Percentiles rank a stretch among this genome's conserved stretches.
phyloP scores from a whole-genome alignment of 768 basidiomycete species.

The Lentinula guzmanii region DNA sequence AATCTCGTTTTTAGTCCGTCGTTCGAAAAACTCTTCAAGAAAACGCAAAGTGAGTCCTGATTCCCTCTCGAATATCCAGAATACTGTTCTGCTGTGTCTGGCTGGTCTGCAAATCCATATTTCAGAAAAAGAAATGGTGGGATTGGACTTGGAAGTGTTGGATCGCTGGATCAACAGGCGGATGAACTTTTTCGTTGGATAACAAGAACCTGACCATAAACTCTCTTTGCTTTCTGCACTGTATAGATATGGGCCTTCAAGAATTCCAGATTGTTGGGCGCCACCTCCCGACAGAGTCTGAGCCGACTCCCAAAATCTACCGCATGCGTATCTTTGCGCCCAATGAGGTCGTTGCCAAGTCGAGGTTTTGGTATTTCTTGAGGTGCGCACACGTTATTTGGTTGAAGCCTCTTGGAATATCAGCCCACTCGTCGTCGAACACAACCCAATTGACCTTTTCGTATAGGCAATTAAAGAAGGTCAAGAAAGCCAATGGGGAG shows the following conservation, averaged over 20 bases:
- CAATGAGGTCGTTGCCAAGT: slow-evolving; percentile 98
- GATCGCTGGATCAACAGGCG: neutral
- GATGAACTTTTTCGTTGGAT: neutral
- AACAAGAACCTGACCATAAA: neutral
- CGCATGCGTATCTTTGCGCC: slow-evolving; percentile 99
- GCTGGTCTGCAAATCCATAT: neutral
- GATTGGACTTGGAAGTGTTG: neutral
- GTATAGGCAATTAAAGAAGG: slow-evolving; percentile 89
- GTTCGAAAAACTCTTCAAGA: neutral
- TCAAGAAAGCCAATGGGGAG: slow-evolving; percentile 99
- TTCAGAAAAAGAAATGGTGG: neutral
- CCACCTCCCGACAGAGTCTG: slow-evolving; percentile 89
- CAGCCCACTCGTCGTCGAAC: neutral
- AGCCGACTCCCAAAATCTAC: slow-evolving; percentile 96
- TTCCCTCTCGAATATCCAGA: neutral
- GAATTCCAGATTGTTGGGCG: slow-evolving; percentile 98
- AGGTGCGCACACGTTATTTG: slow-evolving; percentile 41
- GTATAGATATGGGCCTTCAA: slow-evolving; percentile 54
- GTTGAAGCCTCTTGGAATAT: neutral
- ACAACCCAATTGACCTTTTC: too few relatives aligned
- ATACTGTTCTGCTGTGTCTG: neutral
- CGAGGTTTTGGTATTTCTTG: slow-evolving; percentile 99
- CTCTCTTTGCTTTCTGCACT: neutral
- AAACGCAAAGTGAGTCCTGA: neutral
- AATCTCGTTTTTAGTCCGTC: neutral